A percentile compares a stretch with the other conserved stretches of the same genome.
phyloP scores from a whole-genome alignment of 2,329 filamentous ascomycete species.

The Fusarium irregulare region DNA sequence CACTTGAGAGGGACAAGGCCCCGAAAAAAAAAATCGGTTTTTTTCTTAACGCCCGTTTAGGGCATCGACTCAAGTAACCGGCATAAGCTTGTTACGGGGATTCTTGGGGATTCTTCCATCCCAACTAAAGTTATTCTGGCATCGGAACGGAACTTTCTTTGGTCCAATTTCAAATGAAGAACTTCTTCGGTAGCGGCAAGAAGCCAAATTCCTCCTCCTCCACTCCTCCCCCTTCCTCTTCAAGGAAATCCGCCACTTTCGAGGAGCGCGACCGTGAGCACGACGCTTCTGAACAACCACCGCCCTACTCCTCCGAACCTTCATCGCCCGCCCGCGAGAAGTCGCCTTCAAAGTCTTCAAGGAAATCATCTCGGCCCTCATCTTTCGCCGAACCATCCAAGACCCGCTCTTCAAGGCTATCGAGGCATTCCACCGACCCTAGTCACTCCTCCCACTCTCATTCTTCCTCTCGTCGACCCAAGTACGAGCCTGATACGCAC shows the following conservation, averaged over 20 bases:
- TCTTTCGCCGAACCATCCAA: slow-evolving; percentile 49
- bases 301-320: slow-evolving; percentile 50
- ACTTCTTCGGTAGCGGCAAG: slow-evolving; percentile 59
- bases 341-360: slow-evolving; percentile 50
- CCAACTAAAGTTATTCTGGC: slow-evolving; percentile 23
- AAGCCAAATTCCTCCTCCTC: slow-evolving; percentile 50
- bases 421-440: slow-evolving; percentile 62
- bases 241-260: slow-evolving; percentile 56
- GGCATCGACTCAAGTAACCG: slow-evolving; percentile 50
- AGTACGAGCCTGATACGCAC: slow-evolving; percentile 77
- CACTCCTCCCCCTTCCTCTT: slow-evolving; percentile 38
- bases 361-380: slow-evolving; percentile 49
- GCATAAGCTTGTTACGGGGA: slow-evolving; percentile 56
- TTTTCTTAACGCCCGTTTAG: slow-evolving; percentile 51
- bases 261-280: slow-evolving; percentile 50
- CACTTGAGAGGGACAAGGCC: slow-evolving; percentile 39
- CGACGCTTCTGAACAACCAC: slow-evolving; percentile 52
- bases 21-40: slow-evolving; percentile 45
- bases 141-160: slow-evolving; percentile 38
- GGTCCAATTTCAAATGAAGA: slow-evolving; percentile 58
- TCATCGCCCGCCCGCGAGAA: slow-evolving; percentile 54
- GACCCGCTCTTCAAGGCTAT: slow-evolving; percentile 58
- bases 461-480: slow-evolving; percentile 60
- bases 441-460: slow-evolving; percentile 55
- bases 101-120: slow-evolving; percentile 44